These are phyloP conservation scores for Biancaea sappan DNA, from an alignment of 306 rosid species.

Conservation along the genomic window DNA sequence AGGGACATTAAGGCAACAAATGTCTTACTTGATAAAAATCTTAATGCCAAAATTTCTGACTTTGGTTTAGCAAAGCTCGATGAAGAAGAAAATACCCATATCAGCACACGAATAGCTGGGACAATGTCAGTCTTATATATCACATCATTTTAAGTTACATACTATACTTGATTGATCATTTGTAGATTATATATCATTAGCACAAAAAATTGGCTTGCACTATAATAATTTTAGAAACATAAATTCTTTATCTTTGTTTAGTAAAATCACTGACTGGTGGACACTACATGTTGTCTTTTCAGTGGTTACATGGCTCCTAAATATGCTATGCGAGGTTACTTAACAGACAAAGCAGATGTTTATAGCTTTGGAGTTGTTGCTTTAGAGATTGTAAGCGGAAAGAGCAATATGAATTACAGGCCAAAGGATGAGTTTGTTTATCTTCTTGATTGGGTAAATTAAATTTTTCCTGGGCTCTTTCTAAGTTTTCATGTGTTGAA, in stretches of 20 bases:
- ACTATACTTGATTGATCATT: conserved; percentile 2
- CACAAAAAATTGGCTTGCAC: not conserved
- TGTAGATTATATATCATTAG: not conserved
- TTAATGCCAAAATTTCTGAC: too few relatives aligned
- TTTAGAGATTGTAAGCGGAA: conserved; percentile 80
- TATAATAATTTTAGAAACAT: not conserved
- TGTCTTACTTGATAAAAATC: too few relatives aligned
- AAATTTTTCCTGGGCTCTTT: not conserved
- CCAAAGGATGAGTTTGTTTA: conserved; percentile 79
- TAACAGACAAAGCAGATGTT: conserved; percentile 83
- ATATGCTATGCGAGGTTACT: conserved; percentile 80
- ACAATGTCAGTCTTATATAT: conserved; percentile 56
- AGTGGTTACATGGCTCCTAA: conserved; percentile 98
- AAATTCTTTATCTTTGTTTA: not conserved
- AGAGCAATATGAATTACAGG: conserved; percentile 67
- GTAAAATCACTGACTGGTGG: conserved; percentile 25
- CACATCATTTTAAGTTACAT: conserved; percentile 11
- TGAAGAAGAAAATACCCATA: too few relatives aligned
- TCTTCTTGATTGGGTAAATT: conserved; percentile 86
- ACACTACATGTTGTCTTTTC: conserved; percentile 11
- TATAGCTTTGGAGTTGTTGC: conserved; percentile 77
- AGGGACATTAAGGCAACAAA: too few relatives aligned
- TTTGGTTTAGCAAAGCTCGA: too few relatives aligned
- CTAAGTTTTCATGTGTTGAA: too few relatives aligned
- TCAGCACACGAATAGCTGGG: conserved; percentile 82